Evolutionary conservation across 2,329 filamentous ascomycete genomes (phyloP).

Genomic region (Aspergillus awamori): DNA sequence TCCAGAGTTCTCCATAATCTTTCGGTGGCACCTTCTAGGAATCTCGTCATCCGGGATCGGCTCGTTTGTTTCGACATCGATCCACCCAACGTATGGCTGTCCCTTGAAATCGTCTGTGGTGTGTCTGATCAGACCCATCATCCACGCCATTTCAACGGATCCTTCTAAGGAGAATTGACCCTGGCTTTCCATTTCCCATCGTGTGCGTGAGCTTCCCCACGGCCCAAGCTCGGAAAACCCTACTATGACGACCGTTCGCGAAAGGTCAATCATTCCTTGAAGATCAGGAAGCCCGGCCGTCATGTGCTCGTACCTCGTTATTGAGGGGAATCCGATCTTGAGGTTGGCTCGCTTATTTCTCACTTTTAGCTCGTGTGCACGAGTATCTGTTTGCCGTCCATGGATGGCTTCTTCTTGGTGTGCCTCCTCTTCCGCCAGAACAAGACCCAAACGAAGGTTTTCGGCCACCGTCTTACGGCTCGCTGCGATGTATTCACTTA

Average conservation of each 20-base stretch:
- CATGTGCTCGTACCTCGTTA: slow-evolving; percentile 5
- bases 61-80: slow-evolving; percentile 14
- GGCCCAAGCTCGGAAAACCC: slow-evolving; percentile 57
- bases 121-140: slow-evolving; percentile 99
- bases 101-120: slow-evolving; percentile 94
- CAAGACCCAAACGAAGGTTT: slow-evolving; percentile 24
- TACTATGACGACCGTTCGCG: slow-evolving; percentile 42
- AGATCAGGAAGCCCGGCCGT: slow-evolving; percentile 13
- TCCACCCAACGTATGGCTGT: slow-evolving; percentile 85
- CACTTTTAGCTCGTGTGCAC: neutral
- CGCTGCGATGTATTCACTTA: slow-evolving; percentile 27
- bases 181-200: slow-evolving; percentile 98
- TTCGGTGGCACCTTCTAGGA: slow-evolving; percentile 15
- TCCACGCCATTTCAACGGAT: slow-evolving; percentile 98
- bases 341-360: slow-evolving; percentile 15
- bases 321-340: slow-evolving; percentile 12
- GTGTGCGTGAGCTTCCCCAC: slow-evolving; percentile 96
- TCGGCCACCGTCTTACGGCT: slow-evolving; percentile 25
- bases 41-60: slow-evolving; percentile 22
- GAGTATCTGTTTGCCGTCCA: neutral
- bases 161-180: slow-evolving; percentile 96
- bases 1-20: slow-evolving; percentile 85
- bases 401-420: slow-evolving; percentile 13
- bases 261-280: slow-evolving; percentile 45
- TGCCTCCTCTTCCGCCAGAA: slow-evolving; percentile 26